Percentiles rank a stretch among this genome's conserved stretches.
Conservation (phyloP, 23 red algal species). For the Pyropia yezoensis region DNA sequence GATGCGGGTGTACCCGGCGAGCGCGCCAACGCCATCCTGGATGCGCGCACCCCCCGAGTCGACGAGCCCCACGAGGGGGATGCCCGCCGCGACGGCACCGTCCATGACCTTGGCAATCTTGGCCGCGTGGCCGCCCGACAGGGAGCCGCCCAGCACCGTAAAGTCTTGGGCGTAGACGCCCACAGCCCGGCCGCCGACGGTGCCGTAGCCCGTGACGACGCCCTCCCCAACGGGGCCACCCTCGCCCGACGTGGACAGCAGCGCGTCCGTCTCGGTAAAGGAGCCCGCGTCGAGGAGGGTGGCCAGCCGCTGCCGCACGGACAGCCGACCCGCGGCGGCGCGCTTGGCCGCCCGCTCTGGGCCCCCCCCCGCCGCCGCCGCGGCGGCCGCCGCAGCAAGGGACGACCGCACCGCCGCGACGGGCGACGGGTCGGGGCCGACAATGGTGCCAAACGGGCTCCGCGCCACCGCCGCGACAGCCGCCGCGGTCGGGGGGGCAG, state of each 20-base stretch:
- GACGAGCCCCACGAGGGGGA: slow-evolving; percentile 26
- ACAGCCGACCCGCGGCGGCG: slow-evolving; percentile 22
- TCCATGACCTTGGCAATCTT: slow-evolving; percentile 62
- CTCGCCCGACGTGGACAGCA: slow-evolving; percentile 6
- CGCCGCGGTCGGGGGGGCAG: too few species aligned
- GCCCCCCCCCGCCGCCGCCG: slow-evolving; percentile 7
- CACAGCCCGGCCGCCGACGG: slow-evolving; percentile 23
- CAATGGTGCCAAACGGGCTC: too few species aligned
- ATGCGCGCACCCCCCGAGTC: slow-evolving; percentile 60
- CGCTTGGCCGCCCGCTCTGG: not conserved
- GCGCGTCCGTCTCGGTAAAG: slow-evolving; percentile 34
- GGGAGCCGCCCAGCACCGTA: slow-evolving; percentile 36
- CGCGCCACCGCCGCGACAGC: too few species aligned
- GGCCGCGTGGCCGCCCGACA: slow-evolving; percentile 24
- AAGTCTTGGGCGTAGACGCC: slow-evolving; percentile 47
- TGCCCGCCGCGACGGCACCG: slow-evolving; percentile 16
- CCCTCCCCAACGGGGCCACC: slow-evolving; percentile 25
- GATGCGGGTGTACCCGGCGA: slow-evolving; percentile 32
- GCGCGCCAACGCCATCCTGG: slow-evolving; percentile 34
- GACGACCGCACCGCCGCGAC: too few species aligned
- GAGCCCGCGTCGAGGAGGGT: slow-evolving; percentile 31
- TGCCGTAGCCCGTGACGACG: slow-evolving; percentile 42
- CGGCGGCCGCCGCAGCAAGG: not conserved
- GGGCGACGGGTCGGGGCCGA: too few species aligned
- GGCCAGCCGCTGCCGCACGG: slow-evolving; percentile 30